These are phyloP conservation scores for Actinomortierella wolfii DNA, from an alignment of 371 early-diverging fungal species.

Conservation along the genomic window DNA sequence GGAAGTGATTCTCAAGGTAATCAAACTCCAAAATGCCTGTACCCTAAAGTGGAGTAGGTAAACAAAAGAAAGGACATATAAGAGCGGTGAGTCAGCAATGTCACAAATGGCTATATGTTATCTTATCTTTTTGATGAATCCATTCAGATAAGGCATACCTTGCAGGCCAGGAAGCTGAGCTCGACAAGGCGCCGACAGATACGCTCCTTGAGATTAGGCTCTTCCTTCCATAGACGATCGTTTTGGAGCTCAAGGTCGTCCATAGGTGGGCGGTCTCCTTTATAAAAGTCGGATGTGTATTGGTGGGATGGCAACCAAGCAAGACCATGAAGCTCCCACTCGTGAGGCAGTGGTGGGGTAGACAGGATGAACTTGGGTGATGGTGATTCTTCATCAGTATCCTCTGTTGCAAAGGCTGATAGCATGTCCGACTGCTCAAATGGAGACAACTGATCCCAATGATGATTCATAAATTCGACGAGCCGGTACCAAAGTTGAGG, in stretches of 20 bases:
- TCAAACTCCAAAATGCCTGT: not conserved
- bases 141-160: too few species aligned
- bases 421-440: conserved; percentile 47
- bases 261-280: conserved; percentile 25
- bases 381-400: not conserved
- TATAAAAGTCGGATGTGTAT: conserved; percentile 52
- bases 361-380: conserved; percentile 12
- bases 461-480: conserved; percentile 39
- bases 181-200: conserved; percentile 34
- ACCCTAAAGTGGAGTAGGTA: not conserved
- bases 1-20: not conserved
- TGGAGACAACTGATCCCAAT: conserved; percentile 35
- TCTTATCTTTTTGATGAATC: too few species aligned
- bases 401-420: conserved; percentile 31
- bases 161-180: conserved; percentile 32
- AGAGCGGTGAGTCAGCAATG: not conserved
- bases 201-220: conserved; percentile 17
- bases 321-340: conserved; percentile 50
- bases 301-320: conserved; percentile 48
- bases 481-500: conserved; percentile 42
- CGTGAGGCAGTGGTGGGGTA: conserved; percentile 38
- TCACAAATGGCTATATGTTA: too few species aligned
- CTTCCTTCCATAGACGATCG: conserved; percentile 38
- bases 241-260: conserved; percentile 32
- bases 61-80: conserved; percentile 1